Conservation (phyloP, 148 eudicot genomes). For the Rhododendron mucronatum region DNA sequence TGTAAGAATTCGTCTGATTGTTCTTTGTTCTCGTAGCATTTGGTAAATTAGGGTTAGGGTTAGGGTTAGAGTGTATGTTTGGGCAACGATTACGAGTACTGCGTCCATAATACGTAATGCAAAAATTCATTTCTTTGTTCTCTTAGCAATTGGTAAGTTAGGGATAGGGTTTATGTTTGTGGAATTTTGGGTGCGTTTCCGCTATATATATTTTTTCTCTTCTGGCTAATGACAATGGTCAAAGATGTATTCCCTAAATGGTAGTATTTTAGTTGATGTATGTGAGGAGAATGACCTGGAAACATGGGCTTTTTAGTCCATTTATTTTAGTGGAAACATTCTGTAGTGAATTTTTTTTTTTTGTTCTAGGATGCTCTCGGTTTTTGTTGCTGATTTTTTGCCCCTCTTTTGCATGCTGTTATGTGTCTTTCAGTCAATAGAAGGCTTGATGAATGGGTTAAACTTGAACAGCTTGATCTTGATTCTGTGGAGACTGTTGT, state of each 20-base stretch:
- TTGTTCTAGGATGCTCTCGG: neutral
- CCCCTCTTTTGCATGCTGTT: neutral
- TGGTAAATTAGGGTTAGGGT: constrained; percentile 4
- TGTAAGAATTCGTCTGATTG: constrained; percentile 40
- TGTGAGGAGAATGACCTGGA: neutral
- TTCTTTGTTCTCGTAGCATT: neutral
- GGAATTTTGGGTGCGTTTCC: neutral
- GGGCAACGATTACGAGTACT: constrained; percentile 62
- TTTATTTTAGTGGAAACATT: neutral
- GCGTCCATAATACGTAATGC: constrained; percentile 91
- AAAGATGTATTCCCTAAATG: too few relatives aligned
- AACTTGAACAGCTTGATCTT: constrained; percentile 96
- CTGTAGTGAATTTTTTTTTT: neutral
- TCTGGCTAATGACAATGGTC: too few relatives aligned
- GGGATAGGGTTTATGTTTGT: neutral
- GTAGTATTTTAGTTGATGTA: neutral
- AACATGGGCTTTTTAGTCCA: neutral
- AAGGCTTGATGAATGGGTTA: constrained; percentile 99
- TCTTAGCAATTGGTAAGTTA: neutral
- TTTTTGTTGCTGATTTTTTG: neutral
- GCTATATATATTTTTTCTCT: too few relatives aligned
- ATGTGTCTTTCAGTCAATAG: constrained; percentile 60
- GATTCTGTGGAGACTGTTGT: constrained; percentile 87
- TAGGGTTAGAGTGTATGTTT: neutral
- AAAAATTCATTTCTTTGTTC: constrained; percentile 11